Evolutionary conservation across 129 eudicot species (phyloP).

Genomic region (Saposhnikovia divaricata): DNA sequence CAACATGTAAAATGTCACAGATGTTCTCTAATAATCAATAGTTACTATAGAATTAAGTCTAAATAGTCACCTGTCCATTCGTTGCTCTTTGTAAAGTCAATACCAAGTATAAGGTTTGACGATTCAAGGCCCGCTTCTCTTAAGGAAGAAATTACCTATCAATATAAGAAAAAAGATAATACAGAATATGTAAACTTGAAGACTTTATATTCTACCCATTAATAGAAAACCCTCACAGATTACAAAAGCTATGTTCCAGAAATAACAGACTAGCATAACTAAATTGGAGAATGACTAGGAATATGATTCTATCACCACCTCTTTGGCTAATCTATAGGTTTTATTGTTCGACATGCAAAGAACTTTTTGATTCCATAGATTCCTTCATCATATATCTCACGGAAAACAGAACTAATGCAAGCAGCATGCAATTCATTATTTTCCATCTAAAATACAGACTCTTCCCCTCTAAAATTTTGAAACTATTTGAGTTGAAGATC

Average conservation of each 20-base stretch:
- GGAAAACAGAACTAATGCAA: not conserved
- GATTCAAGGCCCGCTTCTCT: slow-evolving; percentile 66
- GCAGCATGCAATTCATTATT: not conserved
- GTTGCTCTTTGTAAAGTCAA: slow-evolving; percentile 65
- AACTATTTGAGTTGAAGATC: not conserved
- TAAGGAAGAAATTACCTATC: slow-evolving; percentile 41
- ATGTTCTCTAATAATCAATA: not conserved
- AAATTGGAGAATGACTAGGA: not conserved
- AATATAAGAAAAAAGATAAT: not conserved
- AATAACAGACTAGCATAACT: not conserved
- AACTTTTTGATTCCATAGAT: not conserved
- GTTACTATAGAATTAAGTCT: not conserved
- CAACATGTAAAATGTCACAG: slow-evolving; percentile 7
- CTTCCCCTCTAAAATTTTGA: not conserved
- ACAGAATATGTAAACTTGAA: not conserved
- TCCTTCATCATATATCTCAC: not conserved
- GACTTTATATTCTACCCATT: not conserved
- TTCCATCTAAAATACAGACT: not conserved
- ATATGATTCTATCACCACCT: not conserved
- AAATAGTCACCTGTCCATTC: slow-evolving; percentile 49
- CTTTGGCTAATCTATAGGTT: not conserved
- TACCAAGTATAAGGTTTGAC: slow-evolving; percentile 50
- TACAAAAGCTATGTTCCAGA: not conserved
- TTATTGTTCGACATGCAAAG: not conserved
- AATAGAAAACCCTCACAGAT: not conserved